Evolutionary conservation across 139 green algal species (phyloP).

Genomic region (Ulvella scutata): DNA sequence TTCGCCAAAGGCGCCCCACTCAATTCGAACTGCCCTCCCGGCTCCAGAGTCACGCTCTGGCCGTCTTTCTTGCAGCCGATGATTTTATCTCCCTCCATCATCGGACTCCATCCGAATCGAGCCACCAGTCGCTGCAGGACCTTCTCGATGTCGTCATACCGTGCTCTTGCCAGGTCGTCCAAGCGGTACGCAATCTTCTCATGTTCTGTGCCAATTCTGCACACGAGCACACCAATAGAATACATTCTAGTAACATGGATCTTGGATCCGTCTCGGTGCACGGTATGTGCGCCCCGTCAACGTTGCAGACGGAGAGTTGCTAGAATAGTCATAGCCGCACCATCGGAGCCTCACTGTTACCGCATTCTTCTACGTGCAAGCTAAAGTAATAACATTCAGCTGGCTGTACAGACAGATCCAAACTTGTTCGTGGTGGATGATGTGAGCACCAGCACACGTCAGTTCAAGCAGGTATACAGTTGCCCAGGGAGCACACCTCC

Average conservation of each 20-base stretch:
- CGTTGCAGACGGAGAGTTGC: not conserved
- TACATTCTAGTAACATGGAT: not conserved
- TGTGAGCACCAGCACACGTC: no score
- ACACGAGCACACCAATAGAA: not conserved
- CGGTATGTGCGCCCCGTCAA: not conserved
- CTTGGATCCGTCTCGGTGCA: not conserved
- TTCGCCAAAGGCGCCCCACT: conserved; percentile 74
- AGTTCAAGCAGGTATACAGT: not conserved
- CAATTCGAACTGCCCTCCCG: conserved; percentile 96
- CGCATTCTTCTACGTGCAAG: no score
- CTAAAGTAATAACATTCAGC: no score
- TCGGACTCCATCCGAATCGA: conserved; percentile 73
- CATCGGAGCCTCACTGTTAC: not conserved
- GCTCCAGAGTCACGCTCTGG: conserved; percentile 91
- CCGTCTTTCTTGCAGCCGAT: conserved; percentile 72
- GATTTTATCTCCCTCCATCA: conserved; percentile 73
- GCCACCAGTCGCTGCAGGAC: conserved; percentile 55
- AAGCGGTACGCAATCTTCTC: conserved; percentile 92
- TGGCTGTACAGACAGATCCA: no score
- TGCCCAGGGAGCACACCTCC: conserved; percentile 29
- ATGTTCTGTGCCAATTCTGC: conserved; percentile 95
- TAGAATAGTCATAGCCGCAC: not conserved
- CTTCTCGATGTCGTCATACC: conserved; percentile 60
- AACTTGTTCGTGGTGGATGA: no score
- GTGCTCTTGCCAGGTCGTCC: conserved; percentile 29